Conservation (phyloP, 441 rosid genomes). For the Croton setiger region DNA sequence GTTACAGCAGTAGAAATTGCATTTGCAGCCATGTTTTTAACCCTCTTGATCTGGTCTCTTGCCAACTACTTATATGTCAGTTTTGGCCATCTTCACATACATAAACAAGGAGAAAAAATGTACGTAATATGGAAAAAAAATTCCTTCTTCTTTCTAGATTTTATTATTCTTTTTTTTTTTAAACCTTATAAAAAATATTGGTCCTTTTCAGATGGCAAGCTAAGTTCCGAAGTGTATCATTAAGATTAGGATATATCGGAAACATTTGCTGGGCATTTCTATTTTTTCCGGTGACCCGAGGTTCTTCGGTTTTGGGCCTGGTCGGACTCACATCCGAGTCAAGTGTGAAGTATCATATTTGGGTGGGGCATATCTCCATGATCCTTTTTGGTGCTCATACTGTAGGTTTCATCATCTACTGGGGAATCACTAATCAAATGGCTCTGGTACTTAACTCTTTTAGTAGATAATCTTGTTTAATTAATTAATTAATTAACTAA, state of each 20-base stretch:
- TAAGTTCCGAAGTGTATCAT: constrained; percentile 37
- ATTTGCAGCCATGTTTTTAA: constrained; percentile 44
- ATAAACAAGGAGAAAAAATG: constrained; percentile 37
- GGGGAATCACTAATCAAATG: constrained; percentile 44
- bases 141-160: neutral
- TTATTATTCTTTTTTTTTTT: neutral
- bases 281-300: constrained; percentile 57
- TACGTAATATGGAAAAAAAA: constrained; percentile 16
- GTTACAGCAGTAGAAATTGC: constrained; percentile 39
- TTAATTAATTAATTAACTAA: too few relatives aligned
- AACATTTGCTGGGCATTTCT: constrained; percentile 55
- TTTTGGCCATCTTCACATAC: constrained; percentile 35
- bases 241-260: constrained; percentile 45
- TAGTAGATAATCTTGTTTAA: neutral
- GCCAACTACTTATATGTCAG: constrained; percentile 35
- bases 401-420: constrained; percentile 43
- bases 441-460: constrained; percentile 30
- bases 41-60: constrained; percentile 50
- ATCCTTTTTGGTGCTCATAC: constrained; percentile 40
- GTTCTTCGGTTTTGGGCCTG: constrained; percentile 46
- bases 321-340: constrained; percentile 54
- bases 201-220: constrained; percentile 43
- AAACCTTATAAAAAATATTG: neutral
- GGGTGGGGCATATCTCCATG: constrained; percentile 48
- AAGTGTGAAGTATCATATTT: constrained; percentile 55